Evolutionary conservation across 2,329 filamentous ascomycete genomes (phyloP).

Genomic region (Alternaria ethzedia): DNA sequence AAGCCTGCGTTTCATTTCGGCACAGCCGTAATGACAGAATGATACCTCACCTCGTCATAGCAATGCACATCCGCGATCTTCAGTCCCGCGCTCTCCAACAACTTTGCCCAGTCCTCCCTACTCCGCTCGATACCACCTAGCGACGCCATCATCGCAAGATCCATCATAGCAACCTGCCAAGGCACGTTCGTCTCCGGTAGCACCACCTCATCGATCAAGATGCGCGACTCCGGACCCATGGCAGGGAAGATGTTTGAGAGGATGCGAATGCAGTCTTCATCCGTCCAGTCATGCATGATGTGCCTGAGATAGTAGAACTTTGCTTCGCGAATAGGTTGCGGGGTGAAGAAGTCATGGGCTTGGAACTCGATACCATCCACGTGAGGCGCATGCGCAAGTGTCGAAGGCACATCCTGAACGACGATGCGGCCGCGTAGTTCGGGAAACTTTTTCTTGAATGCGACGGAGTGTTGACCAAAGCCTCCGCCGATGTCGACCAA

Average conservation of each 20-base stretch:
- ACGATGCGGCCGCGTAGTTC: constrained; percentile 23
- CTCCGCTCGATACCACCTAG: constrained; percentile 37
- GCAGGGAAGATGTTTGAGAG: constrained; percentile 32
- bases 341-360: constrained; percentile 42
- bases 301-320: constrained; percentile 43
- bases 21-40: constrained; percentile 30
- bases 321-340: constrained; percentile 36
- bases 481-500: constrained; percentile 44
- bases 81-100: constrained; percentile 33
- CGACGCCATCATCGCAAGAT: constrained; percentile 33
- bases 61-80: constrained; percentile 30
- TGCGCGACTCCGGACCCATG: constrained; percentile 34
- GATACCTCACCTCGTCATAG: constrained; percentile 33
- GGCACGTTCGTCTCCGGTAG: constrained; percentile 36
- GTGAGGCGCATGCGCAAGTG: constrained; percentile 20
- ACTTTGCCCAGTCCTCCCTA: constrained; percentile 21
- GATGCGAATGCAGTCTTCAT: constrained; percentile 36
- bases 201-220: constrained; percentile 43
- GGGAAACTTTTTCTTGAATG: constrained; percentile 28
- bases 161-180: constrained; percentile 40
- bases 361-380: constrained; percentile 36
- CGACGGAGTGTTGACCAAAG: constrained; percentile 35
- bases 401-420: constrained; percentile 36
- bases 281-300: constrained; percentile 45
- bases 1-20: neutral